Conservation (phyloP, 164 flowering plant genomes). For the Paratinospora sagittata region DNA sequence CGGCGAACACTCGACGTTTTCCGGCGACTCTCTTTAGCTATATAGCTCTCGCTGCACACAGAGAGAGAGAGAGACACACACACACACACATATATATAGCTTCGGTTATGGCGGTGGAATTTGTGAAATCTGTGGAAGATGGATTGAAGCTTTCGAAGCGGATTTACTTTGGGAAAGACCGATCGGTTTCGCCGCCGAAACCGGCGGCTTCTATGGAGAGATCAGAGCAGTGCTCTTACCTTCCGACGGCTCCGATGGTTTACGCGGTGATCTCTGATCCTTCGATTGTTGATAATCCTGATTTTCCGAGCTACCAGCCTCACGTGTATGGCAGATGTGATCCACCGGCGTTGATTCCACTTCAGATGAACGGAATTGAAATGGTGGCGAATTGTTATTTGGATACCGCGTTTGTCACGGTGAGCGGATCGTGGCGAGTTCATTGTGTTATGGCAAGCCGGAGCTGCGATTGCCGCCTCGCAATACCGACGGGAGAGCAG, state of each 20-base stretch:
- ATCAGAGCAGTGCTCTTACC: conserved; percentile 16
- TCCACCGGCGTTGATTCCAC: conserved; percentile 87
- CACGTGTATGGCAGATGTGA: conserved; percentile 86
- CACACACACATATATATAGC: too few relatives aligned
- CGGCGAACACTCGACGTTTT: too few relatives aligned
- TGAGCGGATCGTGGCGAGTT: conserved; percentile 73
- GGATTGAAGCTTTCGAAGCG: conserved; percentile 71
- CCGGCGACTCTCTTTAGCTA: too few relatives aligned
- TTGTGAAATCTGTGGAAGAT: conserved; percentile 59
- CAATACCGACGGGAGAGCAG: conserved; percentile 8
- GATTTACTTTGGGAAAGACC: conserved; percentile 62
- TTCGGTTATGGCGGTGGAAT: conserved; percentile 57
- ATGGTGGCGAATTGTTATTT: conserved; percentile 50
- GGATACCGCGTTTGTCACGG: conserved; percentile 56
- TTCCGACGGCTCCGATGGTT: conserved; percentile 77
- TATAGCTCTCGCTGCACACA: too few relatives aligned
- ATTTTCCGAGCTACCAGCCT: conserved; percentile 57
- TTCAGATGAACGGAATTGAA: conserved; percentile 66
- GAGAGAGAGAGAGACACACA: too few relatives aligned
- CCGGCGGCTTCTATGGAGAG: conserved; percentile 50
- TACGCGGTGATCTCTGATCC: conserved; percentile 60
- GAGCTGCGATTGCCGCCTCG: conserved; percentile 8
- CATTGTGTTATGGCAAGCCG: conserved; percentile 52
- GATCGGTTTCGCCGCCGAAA: conserved; percentile 45
- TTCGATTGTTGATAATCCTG: conserved; percentile 58